Evolutionary conservation across 495 filamentous ascomycete species (phyloP), one percentile per base, ranked within the genome.

Genomic region (Podospora didyma): DNA sequence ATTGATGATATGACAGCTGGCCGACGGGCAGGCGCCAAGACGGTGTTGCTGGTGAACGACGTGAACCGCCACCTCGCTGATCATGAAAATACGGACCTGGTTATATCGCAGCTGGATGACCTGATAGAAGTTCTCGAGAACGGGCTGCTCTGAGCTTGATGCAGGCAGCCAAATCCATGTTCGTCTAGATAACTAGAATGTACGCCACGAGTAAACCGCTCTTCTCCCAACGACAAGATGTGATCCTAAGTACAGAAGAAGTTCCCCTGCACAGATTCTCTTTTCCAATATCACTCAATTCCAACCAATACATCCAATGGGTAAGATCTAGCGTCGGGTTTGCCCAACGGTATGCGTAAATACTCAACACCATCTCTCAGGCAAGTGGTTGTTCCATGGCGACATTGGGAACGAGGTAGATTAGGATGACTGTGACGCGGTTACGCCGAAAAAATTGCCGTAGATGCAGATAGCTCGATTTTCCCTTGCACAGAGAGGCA

Each of bases 1-100:
- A 82, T 95, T 51, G 94, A 98, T 66, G 94, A 98, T 68, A 92
- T 98, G 82, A 90, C 88, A 20, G 89, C 94, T 7, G 94, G 94
- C 0, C 81, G 86, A 59, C 77, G 75, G 45, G 94, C 94, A 10
- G 93, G 93, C 3, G 89, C 92, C 9, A 90, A 90, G 22, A 97
- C 94, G 5, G 91, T 96, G 48, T 69, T 98, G 66, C 79, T 98
- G 42, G 78, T 87, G 12, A 96, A 94, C 68, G 86, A 91, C 46
- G 85, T 79, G 22, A 97, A 97, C 68, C 73, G 67, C 46, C 82
- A 89, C 60, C 68, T 97, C 46, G 83, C 80, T 22, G 76, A 82
- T 24, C 89, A 96, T 68, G 79, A 86, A 62, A 84, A 94, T 72
- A 94, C 89, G 1, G 92, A 95, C 71, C 52, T 86, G 45, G 82